Conservation (phyloP, 768 basidiomycete genomes). For the Hysterangium stoloniferum region DNA sequence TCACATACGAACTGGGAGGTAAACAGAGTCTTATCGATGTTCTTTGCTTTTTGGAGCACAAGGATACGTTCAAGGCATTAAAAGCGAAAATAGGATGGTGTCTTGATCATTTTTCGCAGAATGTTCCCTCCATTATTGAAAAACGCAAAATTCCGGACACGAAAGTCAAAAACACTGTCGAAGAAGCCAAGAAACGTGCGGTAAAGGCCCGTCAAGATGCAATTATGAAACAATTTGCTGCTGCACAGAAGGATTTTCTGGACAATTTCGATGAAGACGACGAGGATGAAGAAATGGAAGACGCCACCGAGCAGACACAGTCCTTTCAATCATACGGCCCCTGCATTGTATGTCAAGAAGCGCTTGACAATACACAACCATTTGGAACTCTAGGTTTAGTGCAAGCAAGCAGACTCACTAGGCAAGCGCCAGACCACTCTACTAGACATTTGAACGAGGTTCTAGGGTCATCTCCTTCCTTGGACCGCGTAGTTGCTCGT, state of each 20-base stretch:
- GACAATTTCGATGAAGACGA: constrained; percentile 65
- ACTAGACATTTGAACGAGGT: constrained; percentile 62
- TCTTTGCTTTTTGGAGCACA: constrained; percentile 70
- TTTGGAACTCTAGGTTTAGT: constrained; percentile 85
- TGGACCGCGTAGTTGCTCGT: constrained; percentile 45
- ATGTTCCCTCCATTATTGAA: constrained; percentile 47
- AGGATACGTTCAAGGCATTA: constrained; percentile 69
- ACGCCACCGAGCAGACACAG: constrained; percentile 34
- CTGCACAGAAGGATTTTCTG: constrained; percentile 82
- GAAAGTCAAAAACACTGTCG: constrained; percentile 32
- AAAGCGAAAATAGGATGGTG: constrained; percentile 70
- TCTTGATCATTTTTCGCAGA: constrained; percentile 46
- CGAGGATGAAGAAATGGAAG: constrained; percentile 52
- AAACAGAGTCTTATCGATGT: constrained; percentile 59
- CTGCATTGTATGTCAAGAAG: constrained; percentile 99
- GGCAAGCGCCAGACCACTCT: constrained; percentile 62
- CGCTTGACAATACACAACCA: constrained; percentile 58
- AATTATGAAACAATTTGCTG: constrained; percentile 94
- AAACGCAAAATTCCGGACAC: constrained; percentile 39
- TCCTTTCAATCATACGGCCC: constrained; percentile 58
- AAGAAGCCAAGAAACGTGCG: constrained; percentile 71
- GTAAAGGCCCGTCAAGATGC: constrained; percentile 88
- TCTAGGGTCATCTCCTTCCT: constrained; percentile 48
- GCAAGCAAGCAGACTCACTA: constrained; percentile 80
- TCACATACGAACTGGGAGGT: constrained; percentile 40